Evolutionary conservation across 176 grass and related monocot genomes (phyloP), one percentile per base, ranked within the genome.

Genomic region (Triticum turgidum): DNA sequence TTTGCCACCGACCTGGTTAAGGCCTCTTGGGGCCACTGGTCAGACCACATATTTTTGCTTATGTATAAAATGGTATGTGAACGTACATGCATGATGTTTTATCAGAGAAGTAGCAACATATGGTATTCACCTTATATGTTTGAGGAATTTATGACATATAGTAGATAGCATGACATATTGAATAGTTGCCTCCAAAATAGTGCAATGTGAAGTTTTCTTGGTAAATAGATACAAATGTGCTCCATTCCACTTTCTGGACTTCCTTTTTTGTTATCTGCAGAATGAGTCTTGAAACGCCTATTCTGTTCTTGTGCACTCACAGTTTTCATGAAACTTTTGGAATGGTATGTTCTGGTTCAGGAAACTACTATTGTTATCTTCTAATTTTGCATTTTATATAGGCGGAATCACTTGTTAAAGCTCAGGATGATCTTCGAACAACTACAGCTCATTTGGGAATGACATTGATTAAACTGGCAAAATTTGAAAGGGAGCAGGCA

Each of bases 381-480:
- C 63, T 37, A 52, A 30, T 30, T 80, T 51, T 84, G 37, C 44
- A 69, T 79, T 72, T 54, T 83, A n/a, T 92, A 73, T 65, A 98
- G 96, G 96, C 91, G 6, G 96, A 98, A 63, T 58, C 77, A 21
- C 84, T 98, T 33, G 96, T 95, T 67, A 95, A 98, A 89, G 75
- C 93, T 85, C 91, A 88, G 70, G 89, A 95, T 66, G 90, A 94
- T 89, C 86, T 92, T 73, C 87, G 84, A 76, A 86, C 91, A 78
- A 91, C 88, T 38, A 89, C 88, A 75, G 96, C 91, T 80, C 88
- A 98, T 65, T 89, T 98, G 76, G 96, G 96, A 21, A 90, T 98
- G 89, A 82, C 91, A 76, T 84, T 98, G 56, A 80, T 98, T 71
- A 95, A 95, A 69, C 80, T 95, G 65, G 93, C 89, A 89, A 98